Evolutionary conservation across 768 basidiomycete genomes (phyloP), one percentile per base, ranked within the genome.

Genomic region (Austroboletus eburneus): DNA sequence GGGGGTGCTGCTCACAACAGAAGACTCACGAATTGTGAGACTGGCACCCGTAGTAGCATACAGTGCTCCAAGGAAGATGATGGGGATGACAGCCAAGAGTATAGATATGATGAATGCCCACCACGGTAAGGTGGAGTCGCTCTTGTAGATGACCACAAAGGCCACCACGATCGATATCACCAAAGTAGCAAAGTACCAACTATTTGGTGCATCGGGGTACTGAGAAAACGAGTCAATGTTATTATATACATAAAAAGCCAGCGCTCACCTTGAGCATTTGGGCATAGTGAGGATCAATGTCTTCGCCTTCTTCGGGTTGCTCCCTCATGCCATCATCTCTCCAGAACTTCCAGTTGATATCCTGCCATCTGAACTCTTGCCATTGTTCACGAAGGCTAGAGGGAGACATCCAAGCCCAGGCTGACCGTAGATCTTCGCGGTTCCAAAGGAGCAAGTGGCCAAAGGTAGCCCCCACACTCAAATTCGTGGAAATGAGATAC

Each of bases 381-480:
- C 69, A 67, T 29, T 46, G 32, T 25, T 62, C 64, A 20, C 18
- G 25, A 45, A 64, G n/a, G 5, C 50, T 41, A 12, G 69, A 59
- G 2, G 71, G 72, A 0, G 62, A 57, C 49, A 70, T 51, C 78
- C 78, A 79, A 25, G 45, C 54, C 76, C 78, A 79, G 9, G 74
- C 69, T 5, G 58, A 56, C 24, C 67, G 51, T 30, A 81, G 67
- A 39, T 79, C 76, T 37, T 75, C 69, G 1, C 69, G 72, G 44
- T 81, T 77, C 79, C 78, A 81, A 1, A 81, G 46, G 8, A 73
- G 45, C 16, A 80, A 69, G 50, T 80, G 78, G 16, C 65, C 76
- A 36, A 80, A 64, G 0, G 77, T 78, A 1, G 78, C 74, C n/a
- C 17, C 76, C 65, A 56, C 72, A 67, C 20, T 44, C 17, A 59